Conservation (phyloP, 2,329 filamentous ascomycete genomes). For the Cyphellophora europaea region DNA sequence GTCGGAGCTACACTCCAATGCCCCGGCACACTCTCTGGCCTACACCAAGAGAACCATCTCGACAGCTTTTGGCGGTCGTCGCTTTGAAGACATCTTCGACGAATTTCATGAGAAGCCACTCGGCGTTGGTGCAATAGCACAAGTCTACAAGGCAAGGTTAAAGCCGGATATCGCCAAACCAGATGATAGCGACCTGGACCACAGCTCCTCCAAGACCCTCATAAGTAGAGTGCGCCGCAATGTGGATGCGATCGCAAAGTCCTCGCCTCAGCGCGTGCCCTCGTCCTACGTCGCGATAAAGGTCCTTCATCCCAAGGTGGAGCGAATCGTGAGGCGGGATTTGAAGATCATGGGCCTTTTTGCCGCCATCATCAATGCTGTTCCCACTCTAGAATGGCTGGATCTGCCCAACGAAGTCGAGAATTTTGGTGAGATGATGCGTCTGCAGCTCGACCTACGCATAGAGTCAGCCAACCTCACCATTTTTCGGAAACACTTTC, state of each 20-base stretch:
- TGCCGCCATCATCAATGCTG: constrained; percentile 68
- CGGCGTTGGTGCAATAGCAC: constrained; percentile 90
- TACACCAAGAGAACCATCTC: constrained; percentile 71
- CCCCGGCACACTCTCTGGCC: constrained; percentile 78
- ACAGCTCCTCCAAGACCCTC: constrained; percentile 44
- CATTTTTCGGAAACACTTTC: constrained; percentile 84
- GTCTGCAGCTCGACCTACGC: constrained; percentile 85
- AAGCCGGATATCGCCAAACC: constrained; percentile 65
- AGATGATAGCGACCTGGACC: constrained; percentile 45
- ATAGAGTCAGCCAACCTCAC: constrained; percentile 87
- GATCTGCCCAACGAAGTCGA: constrained; percentile 88
- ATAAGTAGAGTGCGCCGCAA: constrained; percentile 66
- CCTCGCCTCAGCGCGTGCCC: constrained; percentile 71
- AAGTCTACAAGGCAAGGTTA: constrained; percentile 93
- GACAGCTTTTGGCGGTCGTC: constrained; percentile 68
- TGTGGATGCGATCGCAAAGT: constrained; percentile 79
- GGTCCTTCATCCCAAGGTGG: constrained; percentile 85
- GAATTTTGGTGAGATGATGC: constrained; percentile 98
- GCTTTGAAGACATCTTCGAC: constrained; percentile 87
- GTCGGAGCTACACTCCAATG: constrained; percentile 90
- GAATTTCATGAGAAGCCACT: constrained; percentile 86
- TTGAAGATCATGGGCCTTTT: constrained; percentile 92
- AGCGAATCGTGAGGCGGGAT: constrained; percentile 76
- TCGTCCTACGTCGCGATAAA: constrained; percentile 93
- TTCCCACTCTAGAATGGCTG: constrained; percentile 95